phyloP scores from a whole-genome alignment of 2,329 filamentous ascomycete species.

The Colletotrichum chlorophyti region DNA sequence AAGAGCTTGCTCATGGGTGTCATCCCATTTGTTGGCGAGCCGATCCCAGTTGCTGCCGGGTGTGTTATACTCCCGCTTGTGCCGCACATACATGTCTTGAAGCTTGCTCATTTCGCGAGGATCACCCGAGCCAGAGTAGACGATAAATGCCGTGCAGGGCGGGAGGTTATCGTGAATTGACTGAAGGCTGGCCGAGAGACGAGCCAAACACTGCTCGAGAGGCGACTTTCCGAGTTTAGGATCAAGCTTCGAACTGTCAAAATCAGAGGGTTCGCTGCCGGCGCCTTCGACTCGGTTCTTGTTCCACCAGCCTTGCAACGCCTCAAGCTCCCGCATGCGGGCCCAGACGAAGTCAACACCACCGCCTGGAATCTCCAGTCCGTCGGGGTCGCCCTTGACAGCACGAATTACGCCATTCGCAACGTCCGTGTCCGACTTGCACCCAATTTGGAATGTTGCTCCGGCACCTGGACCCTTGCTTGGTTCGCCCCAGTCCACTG shows the following conservation, averaged over 20 bases:
- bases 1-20: constrained; percentile 68
- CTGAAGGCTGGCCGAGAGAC: constrained; percentile 56
- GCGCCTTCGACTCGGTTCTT: constrained; percentile 53
- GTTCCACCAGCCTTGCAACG: constrained; percentile 73
- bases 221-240: constrained; percentile 33
- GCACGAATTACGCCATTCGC: constrained; percentile 62
- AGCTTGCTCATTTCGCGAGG: constrained; percentile 70
- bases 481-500: constrained; percentile 91
- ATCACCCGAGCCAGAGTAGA: constrained; percentile 72
- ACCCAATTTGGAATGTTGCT: constrained; percentile 63
- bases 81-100: constrained; percentile 65
- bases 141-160: constrained; percentile 69
- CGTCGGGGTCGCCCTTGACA: constrained; percentile 64
- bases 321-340: constrained; percentile 70
- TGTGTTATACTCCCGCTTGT: constrained; percentile 69
- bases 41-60: constrained; percentile 71
- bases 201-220: constrained; percentile 54
- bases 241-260: constrained; percentile 37
- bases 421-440: constrained; percentile 66
- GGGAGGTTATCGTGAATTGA: constrained; percentile 65
- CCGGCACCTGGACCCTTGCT: constrained; percentile 62
- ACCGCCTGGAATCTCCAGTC: constrained; percentile 61
- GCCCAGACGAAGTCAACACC: constrained; percentile 73
- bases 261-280: constrained; percentile 40
- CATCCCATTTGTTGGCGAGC: constrained; percentile 72